Conservation (phyloP, 371 early-diverging fungal genomes). For the Parasitella parasitica region DNA sequence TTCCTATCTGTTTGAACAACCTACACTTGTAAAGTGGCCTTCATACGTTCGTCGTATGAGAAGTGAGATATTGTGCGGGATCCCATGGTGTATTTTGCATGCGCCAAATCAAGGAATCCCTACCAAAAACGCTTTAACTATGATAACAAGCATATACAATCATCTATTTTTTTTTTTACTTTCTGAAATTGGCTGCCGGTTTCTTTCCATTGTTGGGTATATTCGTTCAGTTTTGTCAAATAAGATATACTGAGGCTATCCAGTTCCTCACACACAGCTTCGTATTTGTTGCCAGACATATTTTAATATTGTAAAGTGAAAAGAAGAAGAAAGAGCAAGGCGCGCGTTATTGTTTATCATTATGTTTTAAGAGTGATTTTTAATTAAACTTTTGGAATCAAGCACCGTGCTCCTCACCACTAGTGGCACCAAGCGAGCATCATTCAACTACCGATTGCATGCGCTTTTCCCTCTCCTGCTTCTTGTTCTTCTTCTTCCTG, state of each 20-base stretch:
- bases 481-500: slow-evolving; percentile 11
- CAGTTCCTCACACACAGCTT: slow-evolving; percentile 29
- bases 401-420: background rate
- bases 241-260: slow-evolving; percentile 36
- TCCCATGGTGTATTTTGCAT: slow-evolving; percentile 61
- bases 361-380: no score
- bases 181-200: slow-evolving; percentile 28
- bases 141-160: no score
- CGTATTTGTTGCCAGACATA: slow-evolving; percentile 7
- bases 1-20: background rate
- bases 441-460: background rate
- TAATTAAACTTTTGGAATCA: background rate
- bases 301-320: background rate
- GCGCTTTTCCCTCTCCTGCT: background rate
- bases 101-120: slow-evolving; percentile 53
- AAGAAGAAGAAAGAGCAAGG: background rate
- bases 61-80: slow-evolving; percentile 39
- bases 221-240: slow-evolving; percentile 34
- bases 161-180: slow-evolving; percentile 11
- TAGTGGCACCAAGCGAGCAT: background rate
- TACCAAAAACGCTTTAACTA: background rate
- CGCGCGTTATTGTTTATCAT: background rate
- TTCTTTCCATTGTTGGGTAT: slow-evolving; percentile 29
- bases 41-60: slow-evolving; percentile 59
- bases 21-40: slow-evolving; percentile 44